Percentiles rank a stretch among this genome's conserved stretches.
phyloP scores from a whole-genome alignment of 441 rosid genomes.

The Populus hybrid region DNA sequence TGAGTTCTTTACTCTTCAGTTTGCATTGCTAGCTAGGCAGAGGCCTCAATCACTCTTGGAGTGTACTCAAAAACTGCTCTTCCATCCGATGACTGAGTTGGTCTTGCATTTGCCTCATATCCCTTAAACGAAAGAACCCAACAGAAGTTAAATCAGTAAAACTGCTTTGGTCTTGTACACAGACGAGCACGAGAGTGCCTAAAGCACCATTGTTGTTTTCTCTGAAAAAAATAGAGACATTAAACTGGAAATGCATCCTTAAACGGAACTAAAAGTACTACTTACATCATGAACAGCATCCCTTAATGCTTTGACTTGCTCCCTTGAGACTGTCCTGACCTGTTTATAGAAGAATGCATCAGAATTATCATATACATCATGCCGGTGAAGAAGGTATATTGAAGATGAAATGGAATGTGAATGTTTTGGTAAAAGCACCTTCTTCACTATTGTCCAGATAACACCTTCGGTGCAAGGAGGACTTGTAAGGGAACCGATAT shows the following conservation, averaged over 20 bases:
- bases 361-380: neutral
- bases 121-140: conserved; percentile 30
- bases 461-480: conserved; percentile 70
- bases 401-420: neutral
- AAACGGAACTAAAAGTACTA: conserved; percentile 10
- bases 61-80: conserved; percentile 36
- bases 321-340: conserved; percentile 40
- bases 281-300: conserved; percentile 52
- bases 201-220: neutral
- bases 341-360: neutral
- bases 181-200: neutral
- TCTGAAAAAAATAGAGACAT: neutral
- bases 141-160: neutral
- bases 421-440: conserved; percentile 24
- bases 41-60: conserved; percentile 10
- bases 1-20: neutral
- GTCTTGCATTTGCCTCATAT: conserved; percentile 56
- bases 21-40: neutral
- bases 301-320: conserved; percentile 36
- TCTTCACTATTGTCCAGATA: conserved; percentile 40
- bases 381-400: neutral
- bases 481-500: conserved; percentile 52
- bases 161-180: neutral
- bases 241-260: neutral
- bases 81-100: conserved; percentile 33